Base-by-base conservation (phyloP, 2,329 filamentous ascomycete species). In the Cladosporium velox region DNA sequence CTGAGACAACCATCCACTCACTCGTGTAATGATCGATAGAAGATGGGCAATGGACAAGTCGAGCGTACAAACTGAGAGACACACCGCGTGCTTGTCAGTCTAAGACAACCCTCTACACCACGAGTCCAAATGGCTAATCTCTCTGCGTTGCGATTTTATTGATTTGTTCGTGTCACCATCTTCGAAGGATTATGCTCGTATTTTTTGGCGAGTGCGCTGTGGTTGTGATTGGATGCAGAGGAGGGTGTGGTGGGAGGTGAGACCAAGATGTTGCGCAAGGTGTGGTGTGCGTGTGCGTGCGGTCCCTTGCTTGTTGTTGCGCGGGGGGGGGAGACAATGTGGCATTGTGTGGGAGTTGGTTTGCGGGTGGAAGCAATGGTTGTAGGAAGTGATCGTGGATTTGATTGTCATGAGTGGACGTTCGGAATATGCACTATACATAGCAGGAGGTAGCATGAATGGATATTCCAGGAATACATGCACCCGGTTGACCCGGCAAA, bases 261-360 rank as follows among this genome's bases (percentile, higher is more conserved):
- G 26, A 57, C 61, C 41, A 18, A 54, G 8, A 44, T 55, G 60
- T 64, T 64, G 61, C 61, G 61, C 61, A 64, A 64, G 61, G 61
- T 64, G 61, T 55, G 15, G 49, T 11, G 35, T 41, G 34, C 3
- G 34, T 41, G 35, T 41, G 18, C 34, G 60, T 35, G 4, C 55
- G 24, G 61, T 47, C 61, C 61, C 61, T 64, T 64, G 61, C 61
- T 64, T 64, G n/a, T 62, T 24, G 58, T 41, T 15, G 34, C 21
- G 30, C 32, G 24, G 21, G 24, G 24, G 24, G 28, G 34, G 51
- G 49, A 54, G 59, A 62, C 59, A 62, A 62, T 62, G 49, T 32
- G 30, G 59, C 59, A 62, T 62, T 62, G 59, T 62, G 15, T 38
- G 38, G 4, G 24, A 8, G 12, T 7, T 8, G 57, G 38, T 7